Conservation (phyloP, 345 rosid species). For the Salix brachista region DNA sequence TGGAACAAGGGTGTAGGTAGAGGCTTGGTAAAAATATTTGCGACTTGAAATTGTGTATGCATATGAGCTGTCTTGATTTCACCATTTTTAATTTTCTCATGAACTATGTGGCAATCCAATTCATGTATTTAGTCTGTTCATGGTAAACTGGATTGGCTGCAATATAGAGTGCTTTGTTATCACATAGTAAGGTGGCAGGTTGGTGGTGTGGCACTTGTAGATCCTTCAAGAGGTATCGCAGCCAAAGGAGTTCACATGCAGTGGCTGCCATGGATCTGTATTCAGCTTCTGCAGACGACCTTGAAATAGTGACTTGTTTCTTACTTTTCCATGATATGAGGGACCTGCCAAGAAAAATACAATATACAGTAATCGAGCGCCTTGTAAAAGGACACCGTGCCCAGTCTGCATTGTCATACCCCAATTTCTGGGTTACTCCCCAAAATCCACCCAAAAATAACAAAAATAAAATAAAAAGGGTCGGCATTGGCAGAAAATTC, state of each 20-base stretch:
- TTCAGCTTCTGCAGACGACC: not conserved
- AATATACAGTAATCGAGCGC: not conserved
- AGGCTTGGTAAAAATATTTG: not conserved
- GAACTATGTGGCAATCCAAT: not conserved
- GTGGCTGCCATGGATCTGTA: not conserved
- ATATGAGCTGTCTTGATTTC: not conserved
- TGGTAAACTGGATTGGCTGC: not conserved
- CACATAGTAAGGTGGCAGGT: not conserved
- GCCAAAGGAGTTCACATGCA: not conserved
- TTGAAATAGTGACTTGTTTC: not conserved
- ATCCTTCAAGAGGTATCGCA: not conserved
- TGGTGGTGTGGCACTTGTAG: not conserved
- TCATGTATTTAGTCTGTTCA: not conserved
- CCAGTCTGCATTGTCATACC: no score
- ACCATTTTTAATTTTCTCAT: not conserved
- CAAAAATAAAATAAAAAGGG: no score
- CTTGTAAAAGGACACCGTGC: not conserved
- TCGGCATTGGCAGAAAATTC: no score
- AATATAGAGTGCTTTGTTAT: not conserved
- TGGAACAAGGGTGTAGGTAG: no score
- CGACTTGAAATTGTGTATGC: not conserved
- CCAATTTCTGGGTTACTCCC: no score
- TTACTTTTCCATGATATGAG: not conserved
- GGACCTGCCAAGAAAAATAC: not conserved
- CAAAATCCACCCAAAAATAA: no score